Evolutionary conservation across 768 basidiomycete species (phyloP).

Genomic region (Lactifluus hygrophoroides): DNA sequence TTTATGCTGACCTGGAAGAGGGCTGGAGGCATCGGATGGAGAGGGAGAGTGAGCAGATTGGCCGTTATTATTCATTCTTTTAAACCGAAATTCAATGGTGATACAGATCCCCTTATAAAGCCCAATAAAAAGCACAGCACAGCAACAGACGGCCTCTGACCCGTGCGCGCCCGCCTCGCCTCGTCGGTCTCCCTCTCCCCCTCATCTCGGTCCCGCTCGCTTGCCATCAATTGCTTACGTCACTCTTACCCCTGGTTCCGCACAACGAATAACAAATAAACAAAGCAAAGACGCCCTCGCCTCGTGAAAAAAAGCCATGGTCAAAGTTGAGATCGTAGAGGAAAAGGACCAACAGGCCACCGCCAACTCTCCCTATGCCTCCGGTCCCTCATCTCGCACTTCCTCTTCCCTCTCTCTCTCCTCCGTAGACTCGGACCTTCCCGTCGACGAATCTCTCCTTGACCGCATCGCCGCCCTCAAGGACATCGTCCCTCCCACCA

Average conservation of each 20-base stretch:
- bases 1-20: not conserved
- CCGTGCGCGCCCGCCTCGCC: no score
- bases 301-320: conserved; percentile 42
- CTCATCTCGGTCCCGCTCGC: conserved; percentile 6
- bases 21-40: conserved; percentile 3
- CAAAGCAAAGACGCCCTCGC: not conserved
- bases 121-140: not conserved
- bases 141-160: not conserved
- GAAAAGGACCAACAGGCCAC: conserved; percentile 56
- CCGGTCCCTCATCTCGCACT: conserved; percentile 65
- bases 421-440: conserved; percentile 64
- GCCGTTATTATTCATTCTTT: not conserved
- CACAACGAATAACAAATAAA: no score
- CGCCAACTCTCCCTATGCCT: conserved; percentile 58
- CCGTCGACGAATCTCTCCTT: conserved; percentile 70
- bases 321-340: conserved; percentile 87
- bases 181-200: no score
- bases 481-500: conserved; percentile 91
- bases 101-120: no score
- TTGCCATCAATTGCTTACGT: not conserved
- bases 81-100: no score
- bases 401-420: conserved; percentile 68
- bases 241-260: not conserved
- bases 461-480: conserved; percentile 88
- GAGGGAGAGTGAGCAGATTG: not conserved